Base-by-base conservation (phyloP, 1,284 basidiomycete genomes). In the Fomitopsis betulina region DNA sequence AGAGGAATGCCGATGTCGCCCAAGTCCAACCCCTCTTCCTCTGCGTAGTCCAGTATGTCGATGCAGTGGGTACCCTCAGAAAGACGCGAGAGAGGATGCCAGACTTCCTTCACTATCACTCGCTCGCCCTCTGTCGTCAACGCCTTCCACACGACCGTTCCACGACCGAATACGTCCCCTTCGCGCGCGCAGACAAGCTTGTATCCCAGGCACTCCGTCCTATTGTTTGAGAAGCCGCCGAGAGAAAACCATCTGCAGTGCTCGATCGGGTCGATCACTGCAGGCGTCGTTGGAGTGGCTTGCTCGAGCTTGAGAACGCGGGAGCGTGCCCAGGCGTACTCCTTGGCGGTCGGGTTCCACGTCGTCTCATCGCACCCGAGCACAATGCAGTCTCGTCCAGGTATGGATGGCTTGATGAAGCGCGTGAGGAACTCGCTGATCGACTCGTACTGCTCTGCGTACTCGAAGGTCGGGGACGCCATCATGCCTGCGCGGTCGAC, bases 371-470 rank as follows among this genome's bases (percentile, higher is more conserved):
- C 64, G 25, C 27, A n/a, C 12, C 62, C 64, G 25, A 61, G 53
- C 17, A 62, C 42, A 0, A 47, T 10, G 15, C 45, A 37, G 35
- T 37, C 35, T 37, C 13, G 4, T 19, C 54, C 53, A 7, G 53
- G 49, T 50, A 51, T 37, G 30, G 23, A 13, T 0, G 64, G 64
- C 30, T 63, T 49, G 13, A 59, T 55, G 45, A 63, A 60, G 3
- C 56, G 53, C 62, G 60, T 61, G 27, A 62, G 57, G 57, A 65
- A 65, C 5, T 42, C 53, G 10, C 45, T 60, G 3, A 63, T 8
- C 19, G 59, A 13, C 23, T 52, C 43, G 2, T 58, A 59, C 12
- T 56, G 19, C n/a, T 58, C 25, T 30, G 43, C 56, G 45, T 63
- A 56, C 17, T 55, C 33, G 39, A 55, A 55, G 50, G 23, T 45